A percentile compares a stretch with the other conserved stretches of the same genome.
Conservation (phyloP, 1,139 yeast species). For the Sugiyamaella sp. region DNA sequence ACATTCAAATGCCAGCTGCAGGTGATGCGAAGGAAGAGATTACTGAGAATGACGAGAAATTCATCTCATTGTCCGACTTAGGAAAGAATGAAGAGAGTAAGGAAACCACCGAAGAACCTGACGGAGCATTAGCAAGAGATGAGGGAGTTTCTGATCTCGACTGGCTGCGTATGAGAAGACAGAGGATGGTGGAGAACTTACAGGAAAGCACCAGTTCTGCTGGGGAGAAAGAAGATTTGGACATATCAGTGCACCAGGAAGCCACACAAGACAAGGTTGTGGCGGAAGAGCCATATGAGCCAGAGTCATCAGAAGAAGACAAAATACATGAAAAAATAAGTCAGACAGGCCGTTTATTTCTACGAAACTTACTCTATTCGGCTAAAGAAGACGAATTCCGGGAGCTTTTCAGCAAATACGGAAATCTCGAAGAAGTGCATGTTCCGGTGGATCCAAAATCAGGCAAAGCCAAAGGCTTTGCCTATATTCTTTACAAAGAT, state of each 20-base stretch:
- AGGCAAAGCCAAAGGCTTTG: conserved; percentile 91
- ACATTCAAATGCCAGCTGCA: conserved; percentile 29
- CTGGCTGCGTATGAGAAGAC: conserved; percentile 82
- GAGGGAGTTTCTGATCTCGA: conserved; percentile 75
- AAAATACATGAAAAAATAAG: conserved; percentile 54
- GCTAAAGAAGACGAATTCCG: conserved; percentile 80
- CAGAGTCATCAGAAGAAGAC: conserved; percentile 49
- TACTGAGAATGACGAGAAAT: conserved; percentile 33
- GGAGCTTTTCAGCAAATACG: conserved; percentile 55
- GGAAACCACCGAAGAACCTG: conserved; percentile 30
- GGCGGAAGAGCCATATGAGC: conserved; percentile 15
- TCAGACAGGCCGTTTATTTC: conserved; percentile 78
- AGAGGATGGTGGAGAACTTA: conserved; percentile 64
- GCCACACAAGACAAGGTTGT: conserved; percentile 24
- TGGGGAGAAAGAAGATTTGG: conserved; percentile 22
- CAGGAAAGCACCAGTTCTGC: conserved; percentile 11
- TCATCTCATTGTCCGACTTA: conserved; percentile 7
- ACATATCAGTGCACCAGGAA: conserved; percentile 32
- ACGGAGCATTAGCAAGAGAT: conserved; percentile 50
- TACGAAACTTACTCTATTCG: conserved; percentile 81
- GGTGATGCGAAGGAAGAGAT: conserved; percentile 32
- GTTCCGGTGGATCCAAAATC: conserved; percentile 89
- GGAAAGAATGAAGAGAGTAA: conserved; percentile 25
- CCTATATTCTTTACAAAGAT: conserved; percentile 71
- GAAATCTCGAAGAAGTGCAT: conserved; percentile 61